A percentile compares a stretch with the other conserved stretches of the same genome.
phyloP scores from a whole-genome alignment of 2,329 filamentous ascomycete species.

The Fusarium sterilihyphosum region DNA sequence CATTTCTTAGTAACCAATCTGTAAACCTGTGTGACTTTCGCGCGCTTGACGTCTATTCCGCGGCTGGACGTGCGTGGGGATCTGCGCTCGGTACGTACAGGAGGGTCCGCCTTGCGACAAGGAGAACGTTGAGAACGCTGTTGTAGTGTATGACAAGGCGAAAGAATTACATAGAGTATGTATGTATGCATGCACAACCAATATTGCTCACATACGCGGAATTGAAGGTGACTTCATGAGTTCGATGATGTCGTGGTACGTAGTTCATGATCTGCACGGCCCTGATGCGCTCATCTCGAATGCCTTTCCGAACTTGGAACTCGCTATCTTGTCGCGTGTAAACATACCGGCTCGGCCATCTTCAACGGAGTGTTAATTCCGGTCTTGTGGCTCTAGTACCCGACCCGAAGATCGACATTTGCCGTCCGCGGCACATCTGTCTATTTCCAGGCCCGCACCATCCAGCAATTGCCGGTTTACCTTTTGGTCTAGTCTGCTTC shows the following conservation, averaged over 20 bases:
- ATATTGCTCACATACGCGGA: conserved; percentile 8
- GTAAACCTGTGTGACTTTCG: conserved; percentile 23
- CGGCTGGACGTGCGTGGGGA: conserved; percentile 21
- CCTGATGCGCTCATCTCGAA: conserved; percentile 17
- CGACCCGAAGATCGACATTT: conserved; percentile 42
- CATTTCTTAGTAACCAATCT: conserved; percentile 14
- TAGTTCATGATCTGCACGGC: conserved; percentile 10
- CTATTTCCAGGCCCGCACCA: conserved; percentile 35
- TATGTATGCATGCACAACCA: neutral
- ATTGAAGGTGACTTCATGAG: conserved; percentile 10
- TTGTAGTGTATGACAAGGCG: conserved; percentile 26
- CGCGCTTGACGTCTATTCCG: conserved; percentile 31
- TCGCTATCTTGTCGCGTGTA: neutral
- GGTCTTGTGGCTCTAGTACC: conserved; percentile 34
- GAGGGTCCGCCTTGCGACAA: neutral
- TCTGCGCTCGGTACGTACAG: conserved; percentile 1
- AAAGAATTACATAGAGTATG: neutral
- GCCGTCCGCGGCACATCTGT: conserved; percentile 41
- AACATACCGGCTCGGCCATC: neutral
- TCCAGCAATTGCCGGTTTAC: conserved; percentile 38
- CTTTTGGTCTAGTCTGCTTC: conserved; percentile 12
- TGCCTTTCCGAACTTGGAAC: conserved; percentile 16
- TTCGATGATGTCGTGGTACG: neutral
- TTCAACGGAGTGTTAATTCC: conserved; percentile 35
- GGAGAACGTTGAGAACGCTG: conserved; percentile 20